These are phyloP conservation scores for Nelumbo lutea DNA, from an alignment of 164 flowering plant genomes.

Conservation along the genomic window DNA sequence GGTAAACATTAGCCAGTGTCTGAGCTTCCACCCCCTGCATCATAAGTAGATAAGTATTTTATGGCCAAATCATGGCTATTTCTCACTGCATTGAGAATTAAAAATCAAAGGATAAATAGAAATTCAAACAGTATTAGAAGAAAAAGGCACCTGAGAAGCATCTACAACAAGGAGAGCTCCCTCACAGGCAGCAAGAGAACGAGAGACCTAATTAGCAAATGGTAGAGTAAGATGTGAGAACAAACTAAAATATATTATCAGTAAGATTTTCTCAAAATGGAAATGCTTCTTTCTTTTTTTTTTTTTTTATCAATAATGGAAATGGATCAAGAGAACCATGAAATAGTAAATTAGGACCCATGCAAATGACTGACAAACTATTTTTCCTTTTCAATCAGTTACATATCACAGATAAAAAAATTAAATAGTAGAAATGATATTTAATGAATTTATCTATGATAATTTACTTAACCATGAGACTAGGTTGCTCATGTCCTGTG, in stretches of 20 bases:
- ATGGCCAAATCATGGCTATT: neutral
- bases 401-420: neutral
- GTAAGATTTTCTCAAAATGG: neutral
- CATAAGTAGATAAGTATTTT: slow-evolving; percentile 7
- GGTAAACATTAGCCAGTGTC: slow-evolving; percentile 88
- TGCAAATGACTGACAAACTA: neutral
- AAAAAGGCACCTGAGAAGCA: slow-evolving; percentile 80
- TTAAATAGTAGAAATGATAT: neutral
- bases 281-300: too few species aligned
- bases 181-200: slow-evolving; percentile 98
- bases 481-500: too few species aligned
- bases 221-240: slow-evolving; percentile 6
- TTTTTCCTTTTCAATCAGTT: neutral
- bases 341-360: neutral
- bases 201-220: slow-evolving; percentile 66
- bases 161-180: slow-evolving; percentile 99
- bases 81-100: neutral
- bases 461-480: too few species aligned
- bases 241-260: neutral
- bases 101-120: neutral
- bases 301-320: neutral
- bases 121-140: neutral
- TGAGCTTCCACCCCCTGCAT: slow-evolving; percentile 97
- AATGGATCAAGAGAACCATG: neutral
- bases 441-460: too few species aligned